Evolutionary conservation across 1,284 basidiomycete species (phyloP).

Genomic region (Ganoderma sp.): DNA sequence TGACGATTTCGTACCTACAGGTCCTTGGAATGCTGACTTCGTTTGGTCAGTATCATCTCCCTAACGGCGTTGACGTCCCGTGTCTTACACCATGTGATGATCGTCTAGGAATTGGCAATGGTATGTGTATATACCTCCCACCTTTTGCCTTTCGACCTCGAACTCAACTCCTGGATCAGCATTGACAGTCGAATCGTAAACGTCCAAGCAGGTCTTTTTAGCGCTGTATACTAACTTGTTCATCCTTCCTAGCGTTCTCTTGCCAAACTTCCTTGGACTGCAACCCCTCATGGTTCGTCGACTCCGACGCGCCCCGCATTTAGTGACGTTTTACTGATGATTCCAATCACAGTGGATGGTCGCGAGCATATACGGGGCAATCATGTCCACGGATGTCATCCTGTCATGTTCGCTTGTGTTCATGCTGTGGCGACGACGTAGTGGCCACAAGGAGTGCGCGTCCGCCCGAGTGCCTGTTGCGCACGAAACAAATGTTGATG

Average conservation of each 20-base stretch:
- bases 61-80: not conserved
- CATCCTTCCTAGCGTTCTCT: not conserved
- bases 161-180: not conserved
- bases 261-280: not conserved
- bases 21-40: not conserved
- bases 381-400: not conserved
- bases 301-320: not conserved
- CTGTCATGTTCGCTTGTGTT: not conserved
- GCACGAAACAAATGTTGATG: not conserved
- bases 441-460: not conserved
- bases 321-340: not conserved
- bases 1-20: not conserved
- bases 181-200: not conserved
- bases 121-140: not conserved
- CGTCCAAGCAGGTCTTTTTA: too few relatives aligned
- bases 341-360: not conserved
- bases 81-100: not conserved
- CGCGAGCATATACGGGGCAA: not conserved
- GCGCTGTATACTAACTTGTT: too few relatives aligned
- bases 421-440: not conserved
- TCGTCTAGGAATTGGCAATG: not conserved
- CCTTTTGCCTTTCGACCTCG: not conserved
- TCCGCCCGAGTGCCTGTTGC: not conserved
- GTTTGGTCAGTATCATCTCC: not conserved
- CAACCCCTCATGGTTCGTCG: not conserved